These are phyloP conservation scores for Pyrenochaeta sp. DNA, from an alignment of 2,329 filamentous ascomycete species.

Conservation along the genomic window DNA sequence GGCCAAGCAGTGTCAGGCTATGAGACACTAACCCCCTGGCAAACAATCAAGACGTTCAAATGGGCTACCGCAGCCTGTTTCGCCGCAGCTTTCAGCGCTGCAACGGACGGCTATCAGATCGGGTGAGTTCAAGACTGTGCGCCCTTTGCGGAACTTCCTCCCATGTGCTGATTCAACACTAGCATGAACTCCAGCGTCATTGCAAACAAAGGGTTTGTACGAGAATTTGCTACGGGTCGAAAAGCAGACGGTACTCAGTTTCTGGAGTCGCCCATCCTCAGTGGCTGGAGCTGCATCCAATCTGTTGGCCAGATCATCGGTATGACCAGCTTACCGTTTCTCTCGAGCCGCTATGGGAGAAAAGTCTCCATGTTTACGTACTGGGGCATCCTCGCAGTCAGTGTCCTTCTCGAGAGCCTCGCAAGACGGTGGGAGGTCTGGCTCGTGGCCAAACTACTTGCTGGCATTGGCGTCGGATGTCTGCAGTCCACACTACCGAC, in stretches of 20 bases:
- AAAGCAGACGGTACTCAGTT: slow-evolving; percentile 31
- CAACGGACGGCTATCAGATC: slow-evolving; percentile 10
- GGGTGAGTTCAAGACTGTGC: slow-evolving; percentile 8
- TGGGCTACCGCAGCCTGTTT: neutral
- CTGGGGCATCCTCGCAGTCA: slow-evolving; percentile 38
- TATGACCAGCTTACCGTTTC: slow-evolving; percentile 37
- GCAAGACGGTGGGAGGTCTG: slow-evolving; percentile 51
- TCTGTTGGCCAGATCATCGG: slow-evolving; percentile 46
- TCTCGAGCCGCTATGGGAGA: slow-evolving; percentile 46
- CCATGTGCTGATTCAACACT: too few relatives aligned
- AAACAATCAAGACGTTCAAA: slow-evolving; percentile 2
- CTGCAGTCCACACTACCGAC: slow-evolving; percentile 50
- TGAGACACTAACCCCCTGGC: slow-evolving; percentile 2
- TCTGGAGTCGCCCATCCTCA: slow-evolving; percentile 51
- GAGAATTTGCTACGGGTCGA: slow-evolving; percentile 40
- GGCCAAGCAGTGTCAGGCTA: slow-evolving; percentile 3
- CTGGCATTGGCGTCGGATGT: slow-evolving; percentile 44
- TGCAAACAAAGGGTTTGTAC: slow-evolving; percentile 54
- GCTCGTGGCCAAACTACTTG: slow-evolving; percentile 40
- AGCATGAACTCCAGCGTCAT: slow-evolving; percentile 41
- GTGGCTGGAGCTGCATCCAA: slow-evolving; percentile 51
- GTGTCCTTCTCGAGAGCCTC: slow-evolving; percentile 42
- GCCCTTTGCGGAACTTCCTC: too few relatives aligned
- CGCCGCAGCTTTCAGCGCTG: slow-evolving; percentile 7
- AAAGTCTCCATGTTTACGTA: slow-evolving; percentile 48